Evolutionary conservation across 805 yeast species (phyloP), one percentile per base, ranked within the genome.

Genomic region (Candida vaughaniae): DNA sequence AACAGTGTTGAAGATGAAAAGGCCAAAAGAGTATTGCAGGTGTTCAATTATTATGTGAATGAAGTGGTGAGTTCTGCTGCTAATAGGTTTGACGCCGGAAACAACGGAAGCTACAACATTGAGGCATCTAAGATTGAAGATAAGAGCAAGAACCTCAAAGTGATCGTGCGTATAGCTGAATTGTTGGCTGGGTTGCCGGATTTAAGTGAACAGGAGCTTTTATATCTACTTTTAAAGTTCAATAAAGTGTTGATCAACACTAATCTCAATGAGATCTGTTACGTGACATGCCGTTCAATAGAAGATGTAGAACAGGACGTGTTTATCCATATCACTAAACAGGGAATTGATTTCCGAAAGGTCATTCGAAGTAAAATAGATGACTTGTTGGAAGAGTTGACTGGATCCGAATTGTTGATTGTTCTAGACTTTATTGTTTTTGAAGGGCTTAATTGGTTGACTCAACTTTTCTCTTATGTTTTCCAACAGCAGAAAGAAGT

Each of bases 381-480:
- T 25, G 7, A 29, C 16, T 3, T 35, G 39, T 23, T 33, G 43
- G 20, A 47, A 30, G 30, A 10, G 6, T 15, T 17, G 3, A n/a
- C 23, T 3, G n/a, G 15, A 3, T n/a, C 19, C 5, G 29, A 20
- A 5, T 12, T 12, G 6, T n/a, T 28, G 7, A 22, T 32, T 8
- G 36, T 64, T 3, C 41, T 66, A 19, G 74, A 69, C 40, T 55
- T 66, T 25, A 46, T 67, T 9, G 52, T 67, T 20, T 53, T 69
- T 33, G 70, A 68, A 46, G 74, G 74, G 5, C 56, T 61, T 36
- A 66, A 62, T 38, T 60, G 58, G 38, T 38, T 68, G 6, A 39
- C 56, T 6, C 50, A 69, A 18, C 35, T 65, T 5, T 40, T 60
- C 7, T 52, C 58, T 3, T 55, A 54, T 30, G 29, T 51, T 3